Base-by-base conservation (phyloP, 495 filamentous ascomycete genomes). In the Podospora comata region DNA sequence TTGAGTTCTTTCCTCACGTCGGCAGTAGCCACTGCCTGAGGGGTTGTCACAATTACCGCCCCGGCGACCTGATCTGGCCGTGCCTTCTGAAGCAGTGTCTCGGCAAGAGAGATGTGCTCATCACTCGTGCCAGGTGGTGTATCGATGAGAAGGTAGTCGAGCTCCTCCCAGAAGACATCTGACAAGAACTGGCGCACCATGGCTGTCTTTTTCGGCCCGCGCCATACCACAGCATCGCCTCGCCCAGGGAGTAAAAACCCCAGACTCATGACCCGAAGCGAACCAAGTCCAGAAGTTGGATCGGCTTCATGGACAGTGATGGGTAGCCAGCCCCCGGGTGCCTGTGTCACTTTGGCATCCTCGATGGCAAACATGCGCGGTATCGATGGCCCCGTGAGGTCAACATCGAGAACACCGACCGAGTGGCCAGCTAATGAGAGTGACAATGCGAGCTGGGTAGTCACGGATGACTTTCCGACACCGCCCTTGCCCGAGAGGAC, bases 401-500 rank as follows among this genome's bases (percentile, higher is more conserved):
- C 95, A 75, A 98, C 88, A 78, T 99, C 95, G 67, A 99, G 92
- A 34, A 99, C 92, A 18, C 96, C 95, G 65, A 98, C 94, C 7
- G 88, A 91, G 81, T 92, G 87, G 71, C 90, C 92, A 68, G 90
- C 85, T 1, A 93, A 88, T 3, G 91, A 90, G 62, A 99, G 89
- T 5, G 94, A 91, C 56, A 98, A 88, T 5, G 95, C 95, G 11
- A 99, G 89, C 77, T 98, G 96, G 3, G 94, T 93, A 15, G 95
- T 98, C 6, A 97, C 87, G 60, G 93, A 97, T 65, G 95, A 99
- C 84, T 99, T 99, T 23, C 95, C 95, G 16, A 99, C 95, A 55
- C 95, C 95, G 67, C 95, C 95, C 84, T 99, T 99, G 68, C 95
- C 95, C 5, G 96, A 98, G 67, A 99, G 92, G 70, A 99, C 85